Conservation (phyloP, 2,329 filamentous ascomycete genomes). For the Colletotrichum euphorbiae region DNA sequence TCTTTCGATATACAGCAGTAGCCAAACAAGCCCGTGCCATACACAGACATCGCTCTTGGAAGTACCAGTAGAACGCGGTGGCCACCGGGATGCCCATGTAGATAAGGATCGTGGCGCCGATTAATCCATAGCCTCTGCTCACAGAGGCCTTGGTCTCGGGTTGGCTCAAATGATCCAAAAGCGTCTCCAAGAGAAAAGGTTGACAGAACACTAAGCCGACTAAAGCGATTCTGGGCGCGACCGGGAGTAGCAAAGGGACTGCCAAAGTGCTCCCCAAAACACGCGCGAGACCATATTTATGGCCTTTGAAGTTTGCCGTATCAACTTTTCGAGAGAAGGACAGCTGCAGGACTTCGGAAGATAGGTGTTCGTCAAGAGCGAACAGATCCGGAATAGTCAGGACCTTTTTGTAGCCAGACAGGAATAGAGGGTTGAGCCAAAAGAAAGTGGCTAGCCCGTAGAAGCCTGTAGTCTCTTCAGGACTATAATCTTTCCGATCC, state of each 20-base stretch:
- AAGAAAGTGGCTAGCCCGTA: slow-evolving; percentile 47
- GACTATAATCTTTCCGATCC: slow-evolving; percentile 47
- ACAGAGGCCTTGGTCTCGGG: slow-evolving; percentile 37
- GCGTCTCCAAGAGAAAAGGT: slow-evolving; percentile 52
- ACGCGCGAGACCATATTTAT: slow-evolving; percentile 45
- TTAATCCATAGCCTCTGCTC: slow-evolving; percentile 54
- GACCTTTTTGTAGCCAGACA: slow-evolving; percentile 47
- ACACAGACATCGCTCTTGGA: slow-evolving; percentile 47
- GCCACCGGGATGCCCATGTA: slow-evolving; percentile 56
- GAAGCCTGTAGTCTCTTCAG: slow-evolving; percentile 49
- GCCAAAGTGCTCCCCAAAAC: slow-evolving; percentile 46
- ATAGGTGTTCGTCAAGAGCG: slow-evolving; percentile 38
- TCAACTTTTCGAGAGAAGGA: no score
- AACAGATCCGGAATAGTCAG: slow-evolving; percentile 47
- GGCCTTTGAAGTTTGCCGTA: slow-evolving; percentile 18
- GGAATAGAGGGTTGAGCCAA: slow-evolving; percentile 51
- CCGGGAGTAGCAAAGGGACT: slow-evolving; percentile 48
- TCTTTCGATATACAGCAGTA: slow-evolving; percentile 50
- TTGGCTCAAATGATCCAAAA: slow-evolving; percentile 46
- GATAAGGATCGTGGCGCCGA: slow-evolving; percentile 54
- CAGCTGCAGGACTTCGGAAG: background rate
- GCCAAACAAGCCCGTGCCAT: slow-evolving; percentile 50
- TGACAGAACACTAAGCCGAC: slow-evolving; percentile 53
- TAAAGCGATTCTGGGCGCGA: slow-evolving; percentile 48
- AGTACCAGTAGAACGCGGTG: slow-evolving; percentile 54